Evolutionary conservation across 2,329 filamentous ascomycete genomes (phyloP), one percentile per base, ranked within the genome.

Genomic region (Stachybotrys chlorohalonatus): DNA sequence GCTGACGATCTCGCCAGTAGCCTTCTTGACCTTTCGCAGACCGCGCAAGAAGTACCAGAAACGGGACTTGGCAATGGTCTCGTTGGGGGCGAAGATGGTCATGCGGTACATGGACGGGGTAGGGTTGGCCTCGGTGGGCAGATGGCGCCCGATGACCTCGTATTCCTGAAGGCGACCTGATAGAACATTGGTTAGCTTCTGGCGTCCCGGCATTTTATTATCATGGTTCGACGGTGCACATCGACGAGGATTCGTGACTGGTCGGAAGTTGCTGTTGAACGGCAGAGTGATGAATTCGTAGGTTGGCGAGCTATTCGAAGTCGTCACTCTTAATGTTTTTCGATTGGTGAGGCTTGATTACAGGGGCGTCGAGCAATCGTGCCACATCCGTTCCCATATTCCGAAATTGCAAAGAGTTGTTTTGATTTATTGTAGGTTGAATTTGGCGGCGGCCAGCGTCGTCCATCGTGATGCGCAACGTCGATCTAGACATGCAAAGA

Each of bases 31-130:
- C 87, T 99, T 99, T 76, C 90, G 87, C 73, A 99, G 85, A 84
- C 95, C 95, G 79, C 91, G 90, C 78, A 99, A 82, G 86, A 99
- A 99, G 86, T 99, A 99, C 95, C 95, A 99, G 89, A 96, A 99
- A 74, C 94, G 90, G 75, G 92, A 96, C 88, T 99, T 99, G 75
- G 95, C 94, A 71, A 99, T 92, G 67, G 96, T 94, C 71, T 87
- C 83, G 82, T 99, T 99, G 69, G 91, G 90, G 67, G 94, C 94
- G 78, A 99, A 99, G 79, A 99, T 96, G 77, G 92, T 92, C 94
- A 99, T 99, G 80, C 94, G 92, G 87, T 97, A 99, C 78, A 99
- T 88, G 83, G 94, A 93, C 70, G 94, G 94, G 71, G 90, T 90
- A 72, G 93, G 91, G 85, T 96, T 95, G 75, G 88, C 83, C 83